A percentile compares a stretch with the other conserved stretches of the same genome.
Conservation (phyloP, 1,284 basidiomycete species). For the Ustilago esculenta region DNA sequence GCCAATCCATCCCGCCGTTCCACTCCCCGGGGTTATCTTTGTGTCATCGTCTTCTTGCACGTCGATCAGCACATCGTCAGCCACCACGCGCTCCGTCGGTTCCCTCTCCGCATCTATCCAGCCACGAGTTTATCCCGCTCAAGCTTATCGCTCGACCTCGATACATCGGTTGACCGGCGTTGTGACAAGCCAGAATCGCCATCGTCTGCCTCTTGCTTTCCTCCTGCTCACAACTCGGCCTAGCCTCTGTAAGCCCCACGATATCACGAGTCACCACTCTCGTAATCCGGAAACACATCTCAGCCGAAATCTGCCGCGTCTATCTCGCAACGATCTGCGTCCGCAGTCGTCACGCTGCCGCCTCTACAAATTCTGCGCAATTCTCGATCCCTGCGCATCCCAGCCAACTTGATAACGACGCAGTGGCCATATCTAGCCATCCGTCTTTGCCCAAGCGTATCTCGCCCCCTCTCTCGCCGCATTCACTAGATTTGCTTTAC, state of each 20-base stretch:
- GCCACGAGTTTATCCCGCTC: conserved; percentile 23
- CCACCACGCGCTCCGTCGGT: conserved; percentile 21
- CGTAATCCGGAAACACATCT: background rate
- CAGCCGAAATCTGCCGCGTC: too few species aligned
- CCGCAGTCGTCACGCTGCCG: background rate
- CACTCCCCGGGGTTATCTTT: conserved; percentile 8
- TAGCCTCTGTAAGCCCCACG: background rate
- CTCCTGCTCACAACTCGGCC: background rate
- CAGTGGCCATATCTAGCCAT: conserved; percentile 14
- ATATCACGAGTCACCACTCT: background rate
- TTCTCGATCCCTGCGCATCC: too few species aligned
- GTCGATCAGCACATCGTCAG: conserved; percentile 4
- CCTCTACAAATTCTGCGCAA: background rate
- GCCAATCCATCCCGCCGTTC: conserved; percentile 14
- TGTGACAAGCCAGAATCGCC: conserved; percentile 22
- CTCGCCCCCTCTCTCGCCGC: background rate
- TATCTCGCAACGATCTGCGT: too few species aligned
- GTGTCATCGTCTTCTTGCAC: background rate
- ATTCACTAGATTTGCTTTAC: background rate
- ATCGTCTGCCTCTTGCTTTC: conserved; percentile 3
- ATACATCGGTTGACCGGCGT: conserved; percentile 32
- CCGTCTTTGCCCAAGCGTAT: background rate
- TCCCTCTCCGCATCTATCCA: conserved; percentile 1
- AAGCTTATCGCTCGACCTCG: conserved; percentile 42
- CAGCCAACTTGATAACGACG: background rate